Base-by-base conservation (phyloP, 306 rosid species). In the Prunus mongolica region DNA sequence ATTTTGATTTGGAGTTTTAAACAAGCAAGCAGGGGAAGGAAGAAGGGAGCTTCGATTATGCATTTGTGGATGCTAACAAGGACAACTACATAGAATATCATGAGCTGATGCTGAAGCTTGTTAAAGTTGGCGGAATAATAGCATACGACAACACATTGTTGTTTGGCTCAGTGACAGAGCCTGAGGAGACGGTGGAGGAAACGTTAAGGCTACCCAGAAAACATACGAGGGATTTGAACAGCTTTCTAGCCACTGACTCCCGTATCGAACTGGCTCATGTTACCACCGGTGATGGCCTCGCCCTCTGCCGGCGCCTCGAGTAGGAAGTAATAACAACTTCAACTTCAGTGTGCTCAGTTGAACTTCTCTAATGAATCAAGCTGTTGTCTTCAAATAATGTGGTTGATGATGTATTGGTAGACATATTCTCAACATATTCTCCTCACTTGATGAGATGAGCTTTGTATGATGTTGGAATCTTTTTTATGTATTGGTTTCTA, bases 31-130 rank as follows among this genome's bases (percentile, higher is more conserved):
- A 82, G 84, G 82, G 27, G 7, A 71, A 79, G 12, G 67, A 87
- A 60, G 87, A 85, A 74, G 89, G 74, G 25, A 66, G 63, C 2
- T 91, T 78, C 70, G 96, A 91, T 75, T 87, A 78, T 78, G 89
- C 68, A 9, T 88, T 88, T 66, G 96, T 85, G 72, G 96, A 88
- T 58, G 91, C 91, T 3, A 69, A 78, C 10, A 88, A 88, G 61
- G 73, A 54, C 3, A 71, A 44, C 38, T 82, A 82, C 75, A 82
- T 60, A 3, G 52, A 80, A 62, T 91, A 88, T 71, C 93, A 91
- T 8, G 91, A 91, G 45, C 44, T 61, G 72, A 73, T 91, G 20
- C 0, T 88, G 14, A 85, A 82, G 79, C 78, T 88, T 64, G 87
- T 87, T 24, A 87, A 73, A 71, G 66, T 83, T 12, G 93, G 91